Percentiles rank a stretch among this genome's conserved stretches.
Evolutionary conservation across 768 basidiomycete species (phyloP).

Genomic region (Inosperma sp.): DNA sequence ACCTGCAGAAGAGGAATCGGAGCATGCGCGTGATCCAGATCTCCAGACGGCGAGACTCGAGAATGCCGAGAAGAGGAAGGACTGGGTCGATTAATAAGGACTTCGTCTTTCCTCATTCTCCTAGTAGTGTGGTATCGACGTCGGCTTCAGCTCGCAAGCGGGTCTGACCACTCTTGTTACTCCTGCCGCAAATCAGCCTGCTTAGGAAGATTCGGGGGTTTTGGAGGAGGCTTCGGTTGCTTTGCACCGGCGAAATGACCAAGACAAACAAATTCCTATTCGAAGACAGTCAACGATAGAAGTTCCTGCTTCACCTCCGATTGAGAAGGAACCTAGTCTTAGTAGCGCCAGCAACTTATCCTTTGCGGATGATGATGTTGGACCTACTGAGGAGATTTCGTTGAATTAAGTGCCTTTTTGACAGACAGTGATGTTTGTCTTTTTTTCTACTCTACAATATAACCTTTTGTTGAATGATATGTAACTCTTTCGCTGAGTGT

Average conservation of each 20-base stretch:
- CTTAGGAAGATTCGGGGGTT: slow-evolving; percentile 2
- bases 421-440: too few relatives aligned
- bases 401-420: slow-evolving; percentile 31
- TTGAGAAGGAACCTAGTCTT: slow-evolving; percentile 61
- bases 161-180: too few relatives aligned
- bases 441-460: too few relatives aligned
- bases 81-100: slow-evolving; percentile 75
- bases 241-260: background rate
- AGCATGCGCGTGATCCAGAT: slow-evolving; percentile 35
- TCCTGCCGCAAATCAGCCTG: slow-evolving; percentile 3
- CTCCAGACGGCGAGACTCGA: slow-evolving; percentile 30
- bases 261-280: slow-evolving; percentile 26
- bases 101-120: slow-evolving; percentile 61
- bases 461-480: too few relatives aligned
- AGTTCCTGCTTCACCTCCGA: slow-evolving; percentile 74
- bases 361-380: slow-evolving; percentile 68
- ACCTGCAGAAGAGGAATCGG: slow-evolving; percentile 47
- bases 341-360: slow-evolving; percentile 32
- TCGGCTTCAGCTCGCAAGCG: slow-evolving; percentile 30
- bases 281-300: slow-evolving; percentile 60
- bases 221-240: background rate
- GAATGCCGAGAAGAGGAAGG: slow-evolving; percentile 39
- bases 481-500: too few relatives aligned
- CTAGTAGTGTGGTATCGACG: slow-evolving; percentile 21
- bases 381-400: slow-evolving; percentile 72